Percentiles rank a stretch among this genome's conserved stretches.
Conservation (phyloP, 257 asterid species). For the Solanum etuberosum region DNA sequence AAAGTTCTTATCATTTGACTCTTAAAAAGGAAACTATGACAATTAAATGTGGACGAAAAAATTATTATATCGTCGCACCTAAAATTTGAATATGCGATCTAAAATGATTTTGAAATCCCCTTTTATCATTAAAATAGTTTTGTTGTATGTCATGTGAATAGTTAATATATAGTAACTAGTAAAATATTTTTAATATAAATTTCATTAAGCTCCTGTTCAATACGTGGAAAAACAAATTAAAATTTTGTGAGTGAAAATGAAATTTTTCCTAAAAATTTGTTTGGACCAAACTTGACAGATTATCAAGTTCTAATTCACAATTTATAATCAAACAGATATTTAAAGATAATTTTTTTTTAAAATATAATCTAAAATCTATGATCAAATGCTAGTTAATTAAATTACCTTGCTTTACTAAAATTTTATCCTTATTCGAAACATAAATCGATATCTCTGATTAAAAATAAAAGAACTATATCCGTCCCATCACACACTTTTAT, state of each 20-base stretch:
- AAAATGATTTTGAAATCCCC: background rate
- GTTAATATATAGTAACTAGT: background rate
- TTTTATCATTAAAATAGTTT: background rate
- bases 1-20: too few relatives aligned
- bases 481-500: background rate
- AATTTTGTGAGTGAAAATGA: background rate
- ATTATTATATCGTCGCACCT: background rate
- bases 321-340: too few relatives aligned
- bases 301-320: too few relatives aligned
- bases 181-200: too few relatives aligned
- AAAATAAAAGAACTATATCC: background rate
- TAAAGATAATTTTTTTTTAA: too few relatives aligned
- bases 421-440: rapidly evolving
- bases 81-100: background rate
- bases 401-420: background rate
- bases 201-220: too few relatives aligned
- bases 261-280: background rate
- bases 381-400: background rate
- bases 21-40: too few relatives aligned
- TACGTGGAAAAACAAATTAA: too few relatives aligned
- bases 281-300: background rate
- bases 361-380: too few relatives aligned
- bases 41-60: too few relatives aligned
- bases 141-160: background rate
- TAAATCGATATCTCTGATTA: background rate